These are phyloP conservation scores for Akanthomyces lecanii DNA, from an alignment of 2,329 filamentous ascomycete genomes.

Conservation along the genomic window DNA sequence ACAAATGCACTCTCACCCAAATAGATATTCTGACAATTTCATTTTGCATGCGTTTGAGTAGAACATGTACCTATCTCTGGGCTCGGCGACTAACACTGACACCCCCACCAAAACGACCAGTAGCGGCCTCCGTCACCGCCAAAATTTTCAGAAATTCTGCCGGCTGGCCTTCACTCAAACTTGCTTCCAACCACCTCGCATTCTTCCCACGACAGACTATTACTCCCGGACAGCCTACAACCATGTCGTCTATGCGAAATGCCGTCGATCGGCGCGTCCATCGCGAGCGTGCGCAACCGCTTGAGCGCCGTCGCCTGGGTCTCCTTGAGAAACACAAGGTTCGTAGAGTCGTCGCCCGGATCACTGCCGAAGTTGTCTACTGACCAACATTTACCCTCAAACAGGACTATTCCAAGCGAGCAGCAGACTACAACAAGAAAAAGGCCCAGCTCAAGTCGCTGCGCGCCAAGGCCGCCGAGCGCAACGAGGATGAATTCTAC, in stretches of 20 bases:
- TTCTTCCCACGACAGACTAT: slow-evolving; percentile 1
- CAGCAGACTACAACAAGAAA: slow-evolving; percentile 63
- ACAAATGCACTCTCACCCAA: too few relatives aligned
- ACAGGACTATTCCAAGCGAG: slow-evolving; percentile 60
- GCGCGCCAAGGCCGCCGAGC: slow-evolving; percentile 57
- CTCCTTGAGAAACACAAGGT: slow-evolving; percentile 95
- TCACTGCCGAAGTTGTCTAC: background rate
- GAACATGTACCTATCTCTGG: too few relatives aligned
- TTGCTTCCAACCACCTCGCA: background rate
- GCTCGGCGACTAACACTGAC: too few relatives aligned
- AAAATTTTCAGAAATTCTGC: slow-evolving; percentile 37
- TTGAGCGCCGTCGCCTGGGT: slow-evolving; percentile 79
- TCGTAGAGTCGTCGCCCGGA: slow-evolving; percentile 18
- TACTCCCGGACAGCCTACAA: background rate
- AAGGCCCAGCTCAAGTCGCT: slow-evolving; percentile 57
- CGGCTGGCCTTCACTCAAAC: slow-evolving; percentile 16
- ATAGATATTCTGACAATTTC: too few relatives aligned
- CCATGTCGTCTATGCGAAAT: slow-evolving; percentile 56
- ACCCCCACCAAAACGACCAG: background rate
- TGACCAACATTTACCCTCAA: slow-evolving; percentile 22
- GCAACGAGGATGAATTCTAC: slow-evolving; percentile 71
- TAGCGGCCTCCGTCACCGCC: slow-evolving; percentile 29
- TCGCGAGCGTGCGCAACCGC: slow-evolving; percentile 82
- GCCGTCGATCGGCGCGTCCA: slow-evolving; percentile 78
- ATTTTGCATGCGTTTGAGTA: too few relatives aligned